phyloP scores from a whole-genome alignment of 495 filamentous ascomycete genomes.

The Pseudoneurospora amorphoporcata region DNA sequence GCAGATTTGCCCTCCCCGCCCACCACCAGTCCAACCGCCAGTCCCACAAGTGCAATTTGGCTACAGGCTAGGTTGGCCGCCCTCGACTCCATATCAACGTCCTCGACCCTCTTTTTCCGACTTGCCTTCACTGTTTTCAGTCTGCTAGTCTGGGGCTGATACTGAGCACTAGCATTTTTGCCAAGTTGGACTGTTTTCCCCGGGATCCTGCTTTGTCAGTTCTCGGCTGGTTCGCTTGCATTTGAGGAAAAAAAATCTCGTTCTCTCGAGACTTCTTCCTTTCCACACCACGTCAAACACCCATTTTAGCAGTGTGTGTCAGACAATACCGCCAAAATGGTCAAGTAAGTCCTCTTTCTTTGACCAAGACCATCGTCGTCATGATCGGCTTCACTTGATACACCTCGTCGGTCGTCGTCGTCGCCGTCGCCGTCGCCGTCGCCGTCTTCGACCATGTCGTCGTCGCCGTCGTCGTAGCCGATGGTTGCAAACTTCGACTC shows the following conservation, averaged over 20 bases:
- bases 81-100: constrained; percentile 1
- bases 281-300: constrained; percentile 10
- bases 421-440: not conserved
- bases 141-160: constrained; percentile 21
- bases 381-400: not conserved
- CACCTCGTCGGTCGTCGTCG: not conserved
- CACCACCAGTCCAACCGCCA: not conserved
- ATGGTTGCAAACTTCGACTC: constrained; percentile 3
- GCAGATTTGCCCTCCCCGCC: constrained; percentile 13
- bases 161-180: constrained; percentile 11
- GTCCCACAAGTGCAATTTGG: constrained; percentile 14
- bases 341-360: constrained; percentile 71
- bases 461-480: constrained; percentile 1
- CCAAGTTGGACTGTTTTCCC: constrained; percentile 11
- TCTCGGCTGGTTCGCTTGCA: constrained; percentile 5
- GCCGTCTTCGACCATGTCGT: constrained; percentile 19
- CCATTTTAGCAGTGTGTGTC: constrained; percentile 21
- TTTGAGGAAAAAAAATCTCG: constrained; percentile 19
- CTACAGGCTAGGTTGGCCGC: constrained; percentile 14
- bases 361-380: not conserved
- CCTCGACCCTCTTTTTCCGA: constrained; percentile 1
- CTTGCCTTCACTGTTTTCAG: constrained; percentile 8
- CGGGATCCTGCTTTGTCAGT: constrained; percentile 15
- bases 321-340: constrained; percentile 84
- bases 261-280: constrained; percentile 15